Conservation (phyloP, 164 flowering plant genomes). For the Annona squamosa region DNA sequence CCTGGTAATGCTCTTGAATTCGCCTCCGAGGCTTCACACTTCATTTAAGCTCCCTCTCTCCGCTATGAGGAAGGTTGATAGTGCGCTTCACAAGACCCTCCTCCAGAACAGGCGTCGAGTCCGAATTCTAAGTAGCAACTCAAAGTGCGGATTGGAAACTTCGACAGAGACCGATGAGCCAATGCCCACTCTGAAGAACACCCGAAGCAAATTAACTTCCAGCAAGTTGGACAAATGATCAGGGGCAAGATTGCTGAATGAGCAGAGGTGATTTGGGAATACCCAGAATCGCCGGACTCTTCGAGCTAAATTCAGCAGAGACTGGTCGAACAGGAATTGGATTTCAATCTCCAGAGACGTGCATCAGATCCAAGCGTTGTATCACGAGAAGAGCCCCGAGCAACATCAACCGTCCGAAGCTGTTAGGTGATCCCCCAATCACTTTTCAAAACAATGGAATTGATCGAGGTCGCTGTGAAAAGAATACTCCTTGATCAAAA, state of each 20-base stretch:
- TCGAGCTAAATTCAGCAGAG: background rate
- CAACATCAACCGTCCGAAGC: background rate
- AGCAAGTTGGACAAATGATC: background rate
- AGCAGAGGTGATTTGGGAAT: background rate
- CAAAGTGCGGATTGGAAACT: background rate
- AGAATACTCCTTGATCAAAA: background rate
- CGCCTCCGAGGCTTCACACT: constrained; percentile 13
- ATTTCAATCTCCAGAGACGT: background rate
- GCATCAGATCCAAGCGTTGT: background rate
- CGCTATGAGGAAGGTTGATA: background rate
- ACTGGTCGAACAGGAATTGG: background rate
- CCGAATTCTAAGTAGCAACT: background rate
- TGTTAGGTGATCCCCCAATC: background rate
- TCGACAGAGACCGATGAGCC: background rate
- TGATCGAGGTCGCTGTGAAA: background rate
- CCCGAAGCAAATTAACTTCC: background rate
- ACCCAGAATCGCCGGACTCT: background rate
- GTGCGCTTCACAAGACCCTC: background rate
- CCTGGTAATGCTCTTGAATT: constrained; percentile 13
- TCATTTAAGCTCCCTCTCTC: constrained; percentile 13
- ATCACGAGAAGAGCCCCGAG: background rate
- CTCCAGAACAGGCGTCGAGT: background rate
- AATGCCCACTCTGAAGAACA: background rate
- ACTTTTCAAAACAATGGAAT: background rate
- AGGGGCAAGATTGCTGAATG: background rate